phyloP scores from a whole-genome alignment of 139 green algal genomes.

The Yamagishiella unicocca region DNA sequence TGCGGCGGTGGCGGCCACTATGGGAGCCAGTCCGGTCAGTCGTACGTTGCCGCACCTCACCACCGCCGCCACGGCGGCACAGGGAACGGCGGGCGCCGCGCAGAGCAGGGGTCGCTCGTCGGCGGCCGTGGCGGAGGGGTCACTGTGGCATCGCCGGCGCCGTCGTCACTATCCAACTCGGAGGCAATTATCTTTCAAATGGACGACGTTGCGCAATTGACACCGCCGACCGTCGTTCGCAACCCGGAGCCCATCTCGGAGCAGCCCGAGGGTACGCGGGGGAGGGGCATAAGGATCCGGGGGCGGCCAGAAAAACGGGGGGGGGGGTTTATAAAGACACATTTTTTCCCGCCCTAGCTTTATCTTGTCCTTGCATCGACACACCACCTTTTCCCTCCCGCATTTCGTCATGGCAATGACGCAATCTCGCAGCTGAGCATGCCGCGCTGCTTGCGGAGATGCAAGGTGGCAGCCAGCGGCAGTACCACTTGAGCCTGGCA shows the following conservation, averaged over 20 bases:
- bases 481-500: background rate
- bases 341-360: background rate
- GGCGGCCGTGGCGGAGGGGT: background rate
- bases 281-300: background rate
- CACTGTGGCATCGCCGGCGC: background rate
- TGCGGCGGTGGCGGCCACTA: background rate
- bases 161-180: conserved; percentile 20
- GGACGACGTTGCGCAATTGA: conserved; percentile 27
- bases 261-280: conserved; percentile 32
- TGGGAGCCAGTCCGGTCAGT: background rate
- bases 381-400: background rate
- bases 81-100: background rate
- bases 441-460: conserved; percentile 7
- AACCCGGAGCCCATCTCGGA: conserved; percentile 34
- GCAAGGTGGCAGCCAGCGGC: background rate
- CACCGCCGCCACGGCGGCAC: too few species aligned
- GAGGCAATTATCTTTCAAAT: conserved; percentile 41
- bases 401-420: background rate
- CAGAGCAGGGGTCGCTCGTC: background rate
- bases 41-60: background rate
- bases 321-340: background rate
- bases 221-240: background rate
- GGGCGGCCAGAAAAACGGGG: background rate
- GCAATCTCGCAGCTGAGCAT: conserved; percentile 5
- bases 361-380: background rate